Evolutionary conservation across 2,329 filamentous ascomycete species (phyloP).

Genomic region (Tolypocladium inflatum): DNA sequence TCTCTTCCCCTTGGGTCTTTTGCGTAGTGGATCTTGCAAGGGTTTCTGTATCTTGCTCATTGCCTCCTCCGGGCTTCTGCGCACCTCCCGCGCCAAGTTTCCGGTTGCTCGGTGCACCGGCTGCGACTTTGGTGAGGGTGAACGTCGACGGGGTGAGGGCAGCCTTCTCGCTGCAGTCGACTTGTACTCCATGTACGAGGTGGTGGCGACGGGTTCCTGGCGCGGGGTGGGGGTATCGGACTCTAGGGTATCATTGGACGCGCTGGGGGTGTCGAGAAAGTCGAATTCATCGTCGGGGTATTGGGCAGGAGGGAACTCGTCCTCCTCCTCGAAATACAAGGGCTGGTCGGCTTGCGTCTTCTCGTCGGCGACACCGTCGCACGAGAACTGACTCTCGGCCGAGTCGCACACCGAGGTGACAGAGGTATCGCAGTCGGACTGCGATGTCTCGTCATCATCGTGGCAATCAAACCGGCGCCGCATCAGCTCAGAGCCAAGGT

Average conservation of each 20-base stretch:
- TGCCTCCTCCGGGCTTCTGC: constrained; percentile 37
- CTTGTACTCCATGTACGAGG: constrained; percentile 28
- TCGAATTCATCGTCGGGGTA: constrained; percentile 27
- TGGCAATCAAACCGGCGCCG: constrained; percentile 21
- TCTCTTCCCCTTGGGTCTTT: constrained; percentile 30
- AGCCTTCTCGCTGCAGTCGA: constrained; percentile 20
- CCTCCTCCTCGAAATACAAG: constrained; percentile 22
- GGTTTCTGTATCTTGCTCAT: constrained; percentile 39
- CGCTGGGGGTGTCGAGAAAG: constrained; percentile 12
- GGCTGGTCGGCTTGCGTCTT: constrained; percentile 18
- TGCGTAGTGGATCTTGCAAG: constrained; percentile 27
- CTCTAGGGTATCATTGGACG: constrained; percentile 25
- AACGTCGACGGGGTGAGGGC: constrained; percentile 21
- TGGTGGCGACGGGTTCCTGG: constrained; percentile 20
- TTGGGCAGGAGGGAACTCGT: constrained; percentile 28
- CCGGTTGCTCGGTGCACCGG: constrained; percentile 17
- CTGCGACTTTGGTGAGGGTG: constrained; percentile 25
- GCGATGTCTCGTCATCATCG: constrained; percentile 35
- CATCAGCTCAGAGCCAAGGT: constrained; percentile 20
- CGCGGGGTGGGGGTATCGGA: constrained; percentile 35
- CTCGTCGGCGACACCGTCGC: constrained; percentile 20
- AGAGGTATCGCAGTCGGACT: constrained; percentile 33
- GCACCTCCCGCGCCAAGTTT: constrained; percentile 16
- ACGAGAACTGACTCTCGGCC: constrained; percentile 26
- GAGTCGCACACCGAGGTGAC: constrained; percentile 36